Conservation (phyloP, 345 rosid genomes). For the Punica granatum region DNA sequence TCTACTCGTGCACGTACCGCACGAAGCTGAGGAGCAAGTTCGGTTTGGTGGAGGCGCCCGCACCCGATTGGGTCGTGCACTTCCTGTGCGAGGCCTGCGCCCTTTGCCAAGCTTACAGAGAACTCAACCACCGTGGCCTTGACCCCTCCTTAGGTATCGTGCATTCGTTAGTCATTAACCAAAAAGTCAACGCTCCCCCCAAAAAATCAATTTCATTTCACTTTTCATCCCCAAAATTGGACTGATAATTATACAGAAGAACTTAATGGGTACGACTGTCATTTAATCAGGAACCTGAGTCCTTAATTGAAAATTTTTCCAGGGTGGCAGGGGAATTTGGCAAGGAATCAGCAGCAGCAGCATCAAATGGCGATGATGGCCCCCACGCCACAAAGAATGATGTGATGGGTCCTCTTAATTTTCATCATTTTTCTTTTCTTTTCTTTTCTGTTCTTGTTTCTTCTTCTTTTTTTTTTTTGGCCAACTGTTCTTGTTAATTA, state of each 20-base stretch:
- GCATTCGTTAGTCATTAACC: not conserved
- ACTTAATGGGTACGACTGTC: not conserved
- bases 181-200: not conserved
- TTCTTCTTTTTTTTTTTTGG: no score
- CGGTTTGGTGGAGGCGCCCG: conserved; percentile 52
- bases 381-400: conserved; percentile 46
- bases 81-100: conserved; percentile 57
- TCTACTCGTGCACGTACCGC: conserved; percentile 55
- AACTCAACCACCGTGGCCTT: conserved; percentile 52
- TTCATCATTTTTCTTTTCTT: not conserved
- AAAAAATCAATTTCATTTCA: no score
- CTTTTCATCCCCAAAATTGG: no score
- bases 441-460: no score
- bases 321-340: conserved; percentile 52
- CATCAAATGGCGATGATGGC: conserved; percentile 34
- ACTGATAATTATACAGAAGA: not conserved
- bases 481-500: not conserved
- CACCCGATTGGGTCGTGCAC: conserved; percentile 58
- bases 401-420: conserved; percentile 6
- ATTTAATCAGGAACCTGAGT: not conserved
- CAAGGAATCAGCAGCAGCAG: conserved; percentile 23
- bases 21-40: conserved; percentile 52
- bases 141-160: conserved; percentile 66
- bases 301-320: not conserved
- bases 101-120: conserved; percentile 70